Evolutionary conservation across 1,139 yeast species (phyloP), one percentile per base, ranked within the genome.

Genomic region (Geotrichum europaeum): DNA sequence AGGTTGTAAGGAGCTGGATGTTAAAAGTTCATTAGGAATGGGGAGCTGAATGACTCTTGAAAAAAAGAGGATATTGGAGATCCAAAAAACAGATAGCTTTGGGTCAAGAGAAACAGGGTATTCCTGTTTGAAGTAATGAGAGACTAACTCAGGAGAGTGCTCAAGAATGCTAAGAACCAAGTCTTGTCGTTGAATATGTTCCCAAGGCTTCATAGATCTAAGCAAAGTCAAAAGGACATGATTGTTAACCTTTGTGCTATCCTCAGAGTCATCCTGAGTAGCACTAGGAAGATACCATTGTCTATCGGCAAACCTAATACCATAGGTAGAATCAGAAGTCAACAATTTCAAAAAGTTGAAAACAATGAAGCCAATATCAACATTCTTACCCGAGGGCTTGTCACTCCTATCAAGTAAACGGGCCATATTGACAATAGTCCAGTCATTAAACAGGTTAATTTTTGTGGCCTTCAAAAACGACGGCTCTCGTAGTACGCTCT

Each of bases 161-260:
- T 73, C 64, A 53, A 92, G 74, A 20, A 87, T 79, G n/a, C 75
- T 71, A 10, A 83, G 69, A 0, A 81, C 81, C 32, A 87, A 77
- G 47, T 81, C 80, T 61, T 86, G 76, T 67, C 90, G 96, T 43
- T 75, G 66, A 20, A 79, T 79, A 64, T 87, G 86, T 65, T 88
- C 92, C 89, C 94, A 87, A 0, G 97, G 96, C 68, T 88, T 89
- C 65, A 92, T 77, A 30, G 80, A 76, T 10, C 84, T 84, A 28
- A 90, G 70, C 9, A 90, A 73, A 1, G 85, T 80, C 67, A 84
- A 84, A 3, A 91, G 73, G 47, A 87, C 76, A 68, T 86, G 86
- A 71, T 92, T 92, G 67, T 68, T 65, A 22, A 69, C 57, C 18
- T 63, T 61, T 10, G 58, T 57, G 10, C 54, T 64, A 40, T 50